These are phyloP conservation scores for Heliamphora pulchella DNA, from an alignment of 179 eudicot genomes.

Conservation along the genomic window DNA sequence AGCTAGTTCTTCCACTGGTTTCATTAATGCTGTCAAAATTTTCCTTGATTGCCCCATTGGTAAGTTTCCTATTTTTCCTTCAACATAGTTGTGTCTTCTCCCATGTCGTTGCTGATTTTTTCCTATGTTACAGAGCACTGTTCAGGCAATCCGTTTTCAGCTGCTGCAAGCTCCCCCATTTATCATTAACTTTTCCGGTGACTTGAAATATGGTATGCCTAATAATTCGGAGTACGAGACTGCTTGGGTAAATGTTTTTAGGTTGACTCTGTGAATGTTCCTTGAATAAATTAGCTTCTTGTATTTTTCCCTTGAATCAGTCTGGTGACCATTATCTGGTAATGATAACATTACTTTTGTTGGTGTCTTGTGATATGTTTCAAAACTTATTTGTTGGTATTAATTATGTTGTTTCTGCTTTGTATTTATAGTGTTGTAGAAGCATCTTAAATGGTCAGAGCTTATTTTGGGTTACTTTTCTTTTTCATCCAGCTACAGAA, in stretches of 20 bases:
- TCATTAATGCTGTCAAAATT: conserved; percentile 79
- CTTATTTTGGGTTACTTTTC: conserved; percentile 14
- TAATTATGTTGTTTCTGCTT: neutral
- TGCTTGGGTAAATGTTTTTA: neutral
- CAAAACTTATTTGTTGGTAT: neutral
- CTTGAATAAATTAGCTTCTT: neutral
- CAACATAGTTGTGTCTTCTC: conserved; percentile 8
- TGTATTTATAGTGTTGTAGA: neutral
- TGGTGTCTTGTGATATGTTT: neutral
- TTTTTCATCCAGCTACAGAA: conserved; percentile 41
- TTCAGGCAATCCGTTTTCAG: conserved; percentile 75
- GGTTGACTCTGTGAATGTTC: neutral
- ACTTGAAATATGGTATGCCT: conserved; percentile 71
- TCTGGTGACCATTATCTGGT: conserved; percentile 1
- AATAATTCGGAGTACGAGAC: neutral
- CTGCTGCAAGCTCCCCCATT: conserved; percentile 84
- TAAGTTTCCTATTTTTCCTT: conserved; percentile 28
- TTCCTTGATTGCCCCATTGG: conserved; percentile 83
- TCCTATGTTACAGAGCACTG: conserved; percentile 46
- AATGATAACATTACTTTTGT: neutral
- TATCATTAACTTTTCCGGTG: conserved; percentile 55
- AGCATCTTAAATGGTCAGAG: conserved; percentile 1
- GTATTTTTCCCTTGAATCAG: neutral
- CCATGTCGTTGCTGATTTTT: conserved; percentile 7
- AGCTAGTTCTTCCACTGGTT: conserved; percentile 48